A percentile compares a stretch with the other conserved stretches of the same genome.
phyloP scores from a whole-genome alignment of 192 early-diverging fungal species.

The Piromyces finnis region DNA sequence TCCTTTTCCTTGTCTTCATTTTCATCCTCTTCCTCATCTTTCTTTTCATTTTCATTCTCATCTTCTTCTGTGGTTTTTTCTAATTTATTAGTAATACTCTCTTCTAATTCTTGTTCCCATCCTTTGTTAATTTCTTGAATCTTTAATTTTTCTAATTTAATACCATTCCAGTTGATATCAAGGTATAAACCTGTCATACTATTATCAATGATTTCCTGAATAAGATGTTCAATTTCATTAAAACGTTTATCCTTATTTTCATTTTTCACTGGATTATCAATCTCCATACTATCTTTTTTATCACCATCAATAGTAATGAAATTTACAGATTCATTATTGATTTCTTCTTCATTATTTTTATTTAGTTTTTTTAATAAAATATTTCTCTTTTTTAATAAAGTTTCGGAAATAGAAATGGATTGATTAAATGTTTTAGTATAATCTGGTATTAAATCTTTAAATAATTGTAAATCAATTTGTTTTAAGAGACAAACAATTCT shows the following conservation, averaged over 20 bases:
- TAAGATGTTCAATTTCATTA: not conserved
- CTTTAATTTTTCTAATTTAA: not conserved
- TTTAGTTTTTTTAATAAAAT: not conserved
- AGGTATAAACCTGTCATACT: not conserved
- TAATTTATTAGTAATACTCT: not conserved
- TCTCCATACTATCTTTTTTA: not conserved
- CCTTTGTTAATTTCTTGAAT: not conserved
- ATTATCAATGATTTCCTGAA: not conserved
- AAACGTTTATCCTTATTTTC: not conserved
- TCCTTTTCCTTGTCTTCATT: not conserved
- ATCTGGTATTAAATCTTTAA: not conserved
- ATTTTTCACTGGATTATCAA: not conserved
- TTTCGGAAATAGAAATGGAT: not conserved
- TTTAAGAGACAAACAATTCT: not conserved
- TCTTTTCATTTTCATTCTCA: slow-evolving; percentile 20
- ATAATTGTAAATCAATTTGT: not conserved
- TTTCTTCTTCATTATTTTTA: not conserved
- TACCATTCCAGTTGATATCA: not conserved
- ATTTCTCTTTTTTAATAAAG: not conserved
- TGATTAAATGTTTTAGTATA: not conserved
- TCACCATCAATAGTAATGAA: not conserved
- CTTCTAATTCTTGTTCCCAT: not conserved
- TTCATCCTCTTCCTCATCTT: slow-evolving; percentile 22
- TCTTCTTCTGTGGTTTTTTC: slow-evolving; percentile 4
- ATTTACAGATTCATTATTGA: not conserved